phyloP scores from a whole-genome alignment of 768 basidiomycete genomes.

The Plicaturopsis crispa region DNA sequence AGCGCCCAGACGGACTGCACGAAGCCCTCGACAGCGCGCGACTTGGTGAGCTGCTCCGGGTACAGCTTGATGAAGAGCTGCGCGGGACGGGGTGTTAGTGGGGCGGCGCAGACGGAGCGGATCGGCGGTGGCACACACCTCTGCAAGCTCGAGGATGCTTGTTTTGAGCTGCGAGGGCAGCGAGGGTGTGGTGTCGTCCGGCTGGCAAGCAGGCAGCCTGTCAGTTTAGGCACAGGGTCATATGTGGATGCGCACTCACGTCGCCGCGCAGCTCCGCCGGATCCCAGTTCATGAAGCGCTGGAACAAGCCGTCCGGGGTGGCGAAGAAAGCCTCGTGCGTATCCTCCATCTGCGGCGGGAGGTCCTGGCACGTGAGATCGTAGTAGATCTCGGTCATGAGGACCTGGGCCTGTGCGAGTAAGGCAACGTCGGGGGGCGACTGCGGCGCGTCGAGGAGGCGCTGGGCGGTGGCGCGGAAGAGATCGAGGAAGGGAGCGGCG shows the following conservation, averaged over 20 bases:
- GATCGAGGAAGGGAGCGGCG: slow-evolving; percentile 72
- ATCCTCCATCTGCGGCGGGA: slow-evolving; percentile 93
- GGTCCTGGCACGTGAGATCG: slow-evolving; percentile 91
- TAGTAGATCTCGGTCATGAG: slow-evolving; percentile 84
- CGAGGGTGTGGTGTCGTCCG: slow-evolving; percentile 77
- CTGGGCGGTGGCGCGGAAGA: slow-evolving; percentile 64
- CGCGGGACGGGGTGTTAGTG: background rate
- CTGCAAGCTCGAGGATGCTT: slow-evolving; percentile 82
- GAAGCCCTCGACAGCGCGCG: slow-evolving; percentile 59
- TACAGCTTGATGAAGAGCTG: slow-evolving; percentile 80
- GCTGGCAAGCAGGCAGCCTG: slow-evolving; percentile 28
- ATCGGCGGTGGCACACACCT: slow-evolving; percentile 39
- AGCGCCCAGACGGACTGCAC: slow-evolving; percentile 90
- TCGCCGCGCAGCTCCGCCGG: slow-evolving; percentile 60
- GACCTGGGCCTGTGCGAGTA: slow-evolving; percentile 67
- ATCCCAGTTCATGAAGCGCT: slow-evolving; percentile 78
- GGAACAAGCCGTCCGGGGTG: slow-evolving; percentile 60
- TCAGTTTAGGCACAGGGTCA: slow-evolving; percentile 1
- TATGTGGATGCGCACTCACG: slow-evolving; percentile 33
- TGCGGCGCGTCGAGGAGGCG: slow-evolving; percentile 38
- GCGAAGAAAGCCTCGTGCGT: slow-evolving; percentile 78
- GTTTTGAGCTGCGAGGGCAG: slow-evolving; percentile 89
- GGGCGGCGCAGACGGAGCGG: background rate
- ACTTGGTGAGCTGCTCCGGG: slow-evolving; percentile 64
- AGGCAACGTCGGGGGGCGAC: slow-evolving; percentile 25